These are phyloP conservation scores for Exophiala viscosa DNA, from an alignment of 2,329 filamentous ascomycete genomes.

Conservation along the genomic window DNA sequence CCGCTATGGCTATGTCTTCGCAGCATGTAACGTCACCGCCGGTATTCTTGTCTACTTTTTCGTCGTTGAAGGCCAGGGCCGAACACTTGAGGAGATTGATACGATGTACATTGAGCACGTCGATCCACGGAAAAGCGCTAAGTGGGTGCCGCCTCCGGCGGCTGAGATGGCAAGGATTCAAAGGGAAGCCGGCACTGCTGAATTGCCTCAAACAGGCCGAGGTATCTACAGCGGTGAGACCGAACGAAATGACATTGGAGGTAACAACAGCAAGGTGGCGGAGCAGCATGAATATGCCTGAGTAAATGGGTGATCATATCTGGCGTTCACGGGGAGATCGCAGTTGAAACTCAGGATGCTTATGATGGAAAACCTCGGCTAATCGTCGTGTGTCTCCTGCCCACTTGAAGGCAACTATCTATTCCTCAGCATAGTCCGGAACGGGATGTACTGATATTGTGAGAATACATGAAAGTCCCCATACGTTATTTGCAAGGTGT, in stretches of 20 bases:
- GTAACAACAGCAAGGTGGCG: neutral
- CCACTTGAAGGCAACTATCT: no score
- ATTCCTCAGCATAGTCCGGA: no score
- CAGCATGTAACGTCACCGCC: constrained; percentile 64
- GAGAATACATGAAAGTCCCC: no score
- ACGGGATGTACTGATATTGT: no score
- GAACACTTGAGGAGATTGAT: constrained; percentile 73
- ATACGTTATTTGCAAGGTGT: no score
- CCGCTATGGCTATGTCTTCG: constrained; percentile 74
- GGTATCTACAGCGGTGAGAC: constrained; percentile 13
- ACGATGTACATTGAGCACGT: constrained; percentile 68
- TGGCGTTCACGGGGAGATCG: no score
- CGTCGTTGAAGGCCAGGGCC: constrained; percentile 63
- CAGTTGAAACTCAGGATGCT: no score
- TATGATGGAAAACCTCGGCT: no score
- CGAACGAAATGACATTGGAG: constrained; percentile 2
- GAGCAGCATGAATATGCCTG: neutral
- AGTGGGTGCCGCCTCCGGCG: constrained; percentile 18
- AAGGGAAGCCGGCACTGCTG: constrained; percentile 13
- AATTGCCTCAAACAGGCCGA: neutral
- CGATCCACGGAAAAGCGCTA: constrained; percentile 47
- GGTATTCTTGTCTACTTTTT: constrained; percentile 71
- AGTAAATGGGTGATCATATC: neutral
- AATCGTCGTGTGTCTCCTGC: no score
- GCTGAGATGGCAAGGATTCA: constrained; percentile 23